Evolutionary conservation across 2,329 filamentous ascomycete genomes (phyloP), one percentile per base, ranked within the genome.

Genomic region (Penicillium occitanis): DNA sequence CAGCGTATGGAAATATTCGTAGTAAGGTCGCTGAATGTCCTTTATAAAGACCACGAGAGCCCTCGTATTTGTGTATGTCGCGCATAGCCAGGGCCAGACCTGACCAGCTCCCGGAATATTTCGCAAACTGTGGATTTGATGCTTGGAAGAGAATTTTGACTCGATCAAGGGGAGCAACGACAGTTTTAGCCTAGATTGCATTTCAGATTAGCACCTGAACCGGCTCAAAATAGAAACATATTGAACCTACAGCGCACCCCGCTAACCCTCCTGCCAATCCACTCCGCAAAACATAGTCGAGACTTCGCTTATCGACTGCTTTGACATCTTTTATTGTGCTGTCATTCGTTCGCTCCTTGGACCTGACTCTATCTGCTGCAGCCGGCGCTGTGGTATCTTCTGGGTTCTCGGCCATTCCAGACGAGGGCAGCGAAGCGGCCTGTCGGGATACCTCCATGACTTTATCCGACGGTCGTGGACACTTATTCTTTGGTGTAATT

Each of bases 91-190:
- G 85, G n/a, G 87, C 86, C 22, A 96, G 88, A 59, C 95, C 95
- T 65, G 87, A 86, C 91, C 93, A 97, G 50, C 90, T 93, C 48
- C 93, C 91, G 1, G 92, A 88, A 76, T 98, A 99, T 80, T 96
- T 97, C 63, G 90, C 87, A 76, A 97, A 99, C 71, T 95, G 90
- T 2, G 95, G 95, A 74, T 95, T 97, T 74, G 91, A 92, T 62
- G 95, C 91, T 78, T 99, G 95, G 81, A 99, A 98, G 65, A 99
- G 90, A 75, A 99, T 99, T 81, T 99, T 99, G 74, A 99, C 95
- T 70, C 95, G 90, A 80, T 99, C 95, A 69, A 99, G 90, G 28
- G 95, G 95, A 28, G 93, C 95, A 44, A 99, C 96, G 6, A 96
- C 84, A 0, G 94, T 97, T 84, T 99, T 99, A 68, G 91, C 95